Evolutionary conservation across 306 rosid genomes (phyloP).

Genomic region (Casuarina cunninghamiana): DNA sequence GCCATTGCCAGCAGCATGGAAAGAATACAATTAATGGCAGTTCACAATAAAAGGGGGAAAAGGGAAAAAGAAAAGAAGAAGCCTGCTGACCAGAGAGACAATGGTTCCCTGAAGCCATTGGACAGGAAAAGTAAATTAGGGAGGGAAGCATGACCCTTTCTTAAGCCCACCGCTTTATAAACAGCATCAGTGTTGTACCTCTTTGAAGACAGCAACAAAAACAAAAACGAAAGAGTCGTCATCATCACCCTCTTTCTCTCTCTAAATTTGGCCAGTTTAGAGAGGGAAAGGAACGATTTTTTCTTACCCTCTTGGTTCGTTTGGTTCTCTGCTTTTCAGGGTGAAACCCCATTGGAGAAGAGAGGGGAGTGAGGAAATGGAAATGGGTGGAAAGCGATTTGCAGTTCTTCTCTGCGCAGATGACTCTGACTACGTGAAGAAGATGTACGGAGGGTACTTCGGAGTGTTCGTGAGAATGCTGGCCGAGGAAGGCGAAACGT

Average conservation of each 20-base stretch:
- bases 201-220: neutral
- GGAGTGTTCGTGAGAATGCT: conserved; percentile 70
- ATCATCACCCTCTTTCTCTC: neutral
- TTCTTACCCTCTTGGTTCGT: no score
- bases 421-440: conserved; percentile 76
- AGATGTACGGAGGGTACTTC: conserved; percentile 71
- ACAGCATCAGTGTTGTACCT: neutral
- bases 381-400: conserved; percentile 42
- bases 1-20: neutral
- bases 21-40: no score
- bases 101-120: neutral
- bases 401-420: conserved; percentile 79
- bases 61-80: no score
- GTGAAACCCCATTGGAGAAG: neutral
- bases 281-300: conserved; percentile 17
- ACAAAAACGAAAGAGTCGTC: neutral
- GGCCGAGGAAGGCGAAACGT: conserved; percentile 71
- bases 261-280: conserved; percentile 3
- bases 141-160: conserved; percentile 10
- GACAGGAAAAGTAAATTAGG: conserved; percentile 26
- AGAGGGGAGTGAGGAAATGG: neutral
- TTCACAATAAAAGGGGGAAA: no score
- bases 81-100: no score
- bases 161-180: conserved; percentile 11
- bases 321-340: neutral